Evolutionary conservation across 768 basidiomycete species (phyloP), one percentile per base, ranked within the genome.

Genomic region (Boletus barrowsii): DNA sequence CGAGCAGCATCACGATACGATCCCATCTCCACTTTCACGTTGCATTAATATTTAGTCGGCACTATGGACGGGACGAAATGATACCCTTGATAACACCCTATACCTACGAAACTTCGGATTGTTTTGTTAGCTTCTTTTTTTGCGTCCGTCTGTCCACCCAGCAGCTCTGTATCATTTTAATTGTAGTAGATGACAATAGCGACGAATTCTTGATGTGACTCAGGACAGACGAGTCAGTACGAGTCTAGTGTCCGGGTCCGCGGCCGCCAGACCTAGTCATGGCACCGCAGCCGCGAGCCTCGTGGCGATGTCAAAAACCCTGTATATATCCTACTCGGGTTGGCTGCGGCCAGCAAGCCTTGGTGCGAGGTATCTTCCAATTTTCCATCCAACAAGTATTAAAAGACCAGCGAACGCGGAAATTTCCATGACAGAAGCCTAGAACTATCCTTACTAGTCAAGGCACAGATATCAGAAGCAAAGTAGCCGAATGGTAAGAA

Each of bases 81-180:
- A 64, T 67, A 67, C 60, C 65, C 65, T 29, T 57, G 40, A 43
- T 43, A 26, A 26, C 15, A 13, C 39, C 20, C 3, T 40, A 67
- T 67, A 64, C 63, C 57, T 18, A 42, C 10, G 57, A 40, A 51
- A 43, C 39, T 42, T 52, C 15, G 42, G 42, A 56, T 40, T 57
- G 55, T 57, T 54, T 62, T 26, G 29, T 37, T 62, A 47, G 45
- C 51, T 52, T 39, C 5, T 29, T 47, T 36, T n/a, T 45, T 42
- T 45, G 11, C 5, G n/a, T 35, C 17, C 22, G 6, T 29, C 15
- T 50, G 11, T 22, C 33, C 29, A 32, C 5, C 15, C 17, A 35
- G 22, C 29, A 42, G 5, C 11, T 47, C 17, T 64, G 62, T 64
- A 63, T 55, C 51, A 9, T 36, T 36, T 36, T 35, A 13, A 51